These are phyloP conservation scores for Aspergillus wentii DNA, from an alignment of 495 filamentous ascomycete species.

Conservation along the genomic window DNA sequence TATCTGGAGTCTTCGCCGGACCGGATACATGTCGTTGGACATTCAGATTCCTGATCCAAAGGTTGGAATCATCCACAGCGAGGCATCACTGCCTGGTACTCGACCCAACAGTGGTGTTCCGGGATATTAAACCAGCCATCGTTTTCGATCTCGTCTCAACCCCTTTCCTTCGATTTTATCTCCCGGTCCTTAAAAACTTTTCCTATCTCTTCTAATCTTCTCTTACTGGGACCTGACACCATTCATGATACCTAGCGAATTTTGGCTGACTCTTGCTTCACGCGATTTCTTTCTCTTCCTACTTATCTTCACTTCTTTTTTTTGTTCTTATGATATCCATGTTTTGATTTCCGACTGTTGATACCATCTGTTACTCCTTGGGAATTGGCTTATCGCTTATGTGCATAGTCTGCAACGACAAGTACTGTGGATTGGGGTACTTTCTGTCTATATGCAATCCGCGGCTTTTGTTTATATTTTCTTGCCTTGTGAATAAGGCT, in stretches of 20 bases:
- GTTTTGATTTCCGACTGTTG: constrained; percentile 9
- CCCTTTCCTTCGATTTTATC: constrained; percentile 19
- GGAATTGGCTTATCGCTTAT: neutral
- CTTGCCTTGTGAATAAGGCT: constrained; percentile 2
- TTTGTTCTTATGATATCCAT: constrained; percentile 10
- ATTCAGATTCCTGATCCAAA: constrained; percentile 83
- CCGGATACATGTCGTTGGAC: constrained; percentile 85
- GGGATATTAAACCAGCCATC: constrained; percentile 6
- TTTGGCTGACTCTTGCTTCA: neutral
- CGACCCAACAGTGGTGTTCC: constrained; percentile 33
- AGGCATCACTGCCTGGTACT: constrained; percentile 34
- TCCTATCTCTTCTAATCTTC: constrained; percentile 10
- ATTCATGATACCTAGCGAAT: constrained; percentile 7
- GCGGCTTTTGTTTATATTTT: no score
- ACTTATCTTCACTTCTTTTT: constrained; percentile 3
- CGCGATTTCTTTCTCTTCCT: constrained; percentile 2
- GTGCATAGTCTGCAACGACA: no score
- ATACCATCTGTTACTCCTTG: constrained; percentile 13
- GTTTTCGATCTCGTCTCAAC: constrained; percentile 7
- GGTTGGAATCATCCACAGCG: constrained; percentile 47
- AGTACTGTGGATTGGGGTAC: neutral
- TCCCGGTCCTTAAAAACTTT: constrained; percentile 1
- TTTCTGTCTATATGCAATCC: constrained; percentile 6
- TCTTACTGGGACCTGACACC: constrained; percentile 8
- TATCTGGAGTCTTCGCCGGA: constrained; percentile 71